A percentile compares a stretch with the other conserved stretches of the same genome.
These are phyloP conservation scores for Sarcodon sp. DNA, from an alignment of 768 basidiomycete genomes.

Conservation along the genomic window DNA sequence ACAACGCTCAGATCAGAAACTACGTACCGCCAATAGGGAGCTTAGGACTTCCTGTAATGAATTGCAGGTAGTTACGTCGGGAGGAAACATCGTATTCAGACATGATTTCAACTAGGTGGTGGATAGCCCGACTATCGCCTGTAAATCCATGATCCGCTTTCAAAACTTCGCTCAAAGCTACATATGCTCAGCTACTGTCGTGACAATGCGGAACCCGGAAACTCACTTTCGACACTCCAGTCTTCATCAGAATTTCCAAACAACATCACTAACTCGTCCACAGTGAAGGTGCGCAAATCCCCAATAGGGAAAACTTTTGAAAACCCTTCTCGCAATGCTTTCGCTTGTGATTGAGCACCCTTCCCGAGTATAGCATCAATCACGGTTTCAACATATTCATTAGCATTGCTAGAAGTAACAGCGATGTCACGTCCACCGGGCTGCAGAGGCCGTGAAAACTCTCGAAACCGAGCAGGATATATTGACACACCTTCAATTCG, in stretches of 20 bases:
- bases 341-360: slow-evolving; percentile 67
- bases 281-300: slow-evolving; percentile 85
- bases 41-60: slow-evolving; percentile 96
- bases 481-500: slow-evolving; percentile 62
- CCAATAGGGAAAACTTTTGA: slow-evolving; percentile 91
- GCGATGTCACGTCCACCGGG: slow-evolving; percentile 65
- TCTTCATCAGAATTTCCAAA: slow-evolving; percentile 98
- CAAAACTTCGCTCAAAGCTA: slow-evolving; percentile 79
- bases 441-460: slow-evolving; percentile 21
- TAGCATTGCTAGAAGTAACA: slow-evolving; percentile 81
- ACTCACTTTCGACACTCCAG: slow-evolving; percentile 84
- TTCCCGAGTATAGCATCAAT: slow-evolving; percentile 80
- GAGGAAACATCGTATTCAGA: slow-evolving; percentile 58
- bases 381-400: slow-evolving; percentile 81
- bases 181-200: slow-evolving; percentile 5
- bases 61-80: slow-evolving; percentile 86
- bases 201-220: not conserved
- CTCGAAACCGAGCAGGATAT: not conserved
- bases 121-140: slow-evolving; percentile 84
- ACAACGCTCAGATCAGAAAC: not conserved
- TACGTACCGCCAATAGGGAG: slow-evolving; percentile 84
- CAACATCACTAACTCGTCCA: slow-evolving; percentile 90
- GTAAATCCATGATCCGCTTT: slow-evolving; percentile 99
- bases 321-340: slow-evolving; percentile 90
- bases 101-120: slow-evolving; percentile 80